These are phyloP conservation scores for Fusarium albosuccineum DNA, from an alignment of 2,329 filamentous ascomycete species.

Conservation along the genomic window DNA sequence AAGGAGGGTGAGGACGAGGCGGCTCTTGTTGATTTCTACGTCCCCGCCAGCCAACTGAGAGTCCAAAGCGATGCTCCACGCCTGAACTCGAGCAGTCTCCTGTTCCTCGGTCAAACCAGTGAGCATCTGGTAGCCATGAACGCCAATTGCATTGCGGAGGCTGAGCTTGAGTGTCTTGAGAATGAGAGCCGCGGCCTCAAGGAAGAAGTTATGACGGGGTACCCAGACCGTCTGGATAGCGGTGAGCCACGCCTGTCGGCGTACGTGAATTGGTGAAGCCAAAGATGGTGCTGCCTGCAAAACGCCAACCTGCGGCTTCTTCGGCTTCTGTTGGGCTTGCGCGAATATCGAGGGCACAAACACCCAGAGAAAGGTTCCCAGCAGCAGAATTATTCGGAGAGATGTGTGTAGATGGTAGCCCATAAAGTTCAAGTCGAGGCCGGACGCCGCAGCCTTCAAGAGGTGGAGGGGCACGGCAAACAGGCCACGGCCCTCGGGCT, in stretches of 20 bases:
- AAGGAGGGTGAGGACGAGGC: constrained; percentile 86
- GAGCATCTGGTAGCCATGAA: constrained; percentile 80
- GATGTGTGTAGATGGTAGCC: constrained; percentile 68
- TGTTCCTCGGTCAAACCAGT: constrained; percentile 87
- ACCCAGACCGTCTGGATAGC: constrained; percentile 94
- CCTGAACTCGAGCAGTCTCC: constrained; percentile 87
- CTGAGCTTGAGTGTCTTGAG: constrained; percentile 87
- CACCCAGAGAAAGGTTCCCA: constrained; percentile 67
- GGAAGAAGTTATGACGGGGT: constrained; percentile 85
- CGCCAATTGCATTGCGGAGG: constrained; percentile 81
- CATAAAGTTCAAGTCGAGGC: constrained; percentile 64
- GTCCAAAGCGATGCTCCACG: constrained; percentile 93
- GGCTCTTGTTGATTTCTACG: constrained; percentile 87
- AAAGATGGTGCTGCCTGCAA: constrained; percentile 74
- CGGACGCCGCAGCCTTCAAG: constrained; percentile 62
- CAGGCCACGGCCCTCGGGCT: constrained; percentile 74
- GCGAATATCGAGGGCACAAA: constrained; percentile 67
- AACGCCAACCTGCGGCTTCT: constrained; percentile 60
- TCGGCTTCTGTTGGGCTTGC: constrained; percentile 61
- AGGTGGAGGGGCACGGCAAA: constrained; percentile 73
- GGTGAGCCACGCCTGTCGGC: constrained; percentile 91
- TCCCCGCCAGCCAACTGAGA: constrained; percentile 93
- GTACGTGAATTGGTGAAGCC: constrained; percentile 85
- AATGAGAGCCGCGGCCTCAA: constrained; percentile 84
- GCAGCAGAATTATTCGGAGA: constrained; percentile 65